Evolutionary conservation across 768 basidiomycete species (phyloP).

Genomic region (Leccinum boreale): DNA sequence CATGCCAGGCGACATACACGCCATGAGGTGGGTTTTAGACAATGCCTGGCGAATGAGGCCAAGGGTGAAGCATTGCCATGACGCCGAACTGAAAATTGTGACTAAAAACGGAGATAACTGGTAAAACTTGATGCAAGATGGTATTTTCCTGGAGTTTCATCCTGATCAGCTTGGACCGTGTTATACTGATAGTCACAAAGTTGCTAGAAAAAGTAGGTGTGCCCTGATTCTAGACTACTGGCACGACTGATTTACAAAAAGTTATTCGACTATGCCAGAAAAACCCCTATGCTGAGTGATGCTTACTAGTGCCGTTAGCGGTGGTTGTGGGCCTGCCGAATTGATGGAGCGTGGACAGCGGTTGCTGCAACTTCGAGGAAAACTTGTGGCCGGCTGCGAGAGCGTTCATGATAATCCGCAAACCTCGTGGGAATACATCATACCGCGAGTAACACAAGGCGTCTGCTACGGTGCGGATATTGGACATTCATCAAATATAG

Average conservation of each 20-base stretch:
- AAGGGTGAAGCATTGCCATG: conserved; percentile 23
- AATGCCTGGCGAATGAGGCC: conserved; percentile 14
- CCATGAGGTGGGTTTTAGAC: conserved; percentile 15
- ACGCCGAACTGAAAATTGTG: not conserved
- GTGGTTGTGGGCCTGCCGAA: conserved; percentile 3
- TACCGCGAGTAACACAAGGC: conserved; percentile 9
- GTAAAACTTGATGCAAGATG: conserved; percentile 6
- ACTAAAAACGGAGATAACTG: conserved; percentile 9
- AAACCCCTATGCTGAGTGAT: not conserved
- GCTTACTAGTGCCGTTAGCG: conserved; percentile 1
- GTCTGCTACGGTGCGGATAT: conserved; percentile 27
- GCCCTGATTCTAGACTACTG: conserved; percentile 4
- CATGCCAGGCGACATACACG: conserved; percentile 24
- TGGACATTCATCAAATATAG: conserved; percentile 17
- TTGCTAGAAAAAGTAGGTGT: not conserved
- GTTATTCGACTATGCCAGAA: not conserved
- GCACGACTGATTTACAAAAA: not conserved
- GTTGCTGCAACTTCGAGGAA: conserved; percentile 15
- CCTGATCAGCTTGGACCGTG: conserved; percentile 1
- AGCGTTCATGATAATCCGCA: conserved; percentile 10
- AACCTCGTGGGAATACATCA: conserved; percentile 15
- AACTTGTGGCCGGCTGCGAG: conserved; percentile 25
- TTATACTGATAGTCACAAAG: not conserved
- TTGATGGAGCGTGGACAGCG: conserved; percentile 5
- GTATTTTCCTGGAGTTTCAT: not conserved